These are phyloP conservation scores for Eucalyptus polyanthemos DNA, from an alignment of 345 rosid species.

Conservation along the genomic window DNA sequence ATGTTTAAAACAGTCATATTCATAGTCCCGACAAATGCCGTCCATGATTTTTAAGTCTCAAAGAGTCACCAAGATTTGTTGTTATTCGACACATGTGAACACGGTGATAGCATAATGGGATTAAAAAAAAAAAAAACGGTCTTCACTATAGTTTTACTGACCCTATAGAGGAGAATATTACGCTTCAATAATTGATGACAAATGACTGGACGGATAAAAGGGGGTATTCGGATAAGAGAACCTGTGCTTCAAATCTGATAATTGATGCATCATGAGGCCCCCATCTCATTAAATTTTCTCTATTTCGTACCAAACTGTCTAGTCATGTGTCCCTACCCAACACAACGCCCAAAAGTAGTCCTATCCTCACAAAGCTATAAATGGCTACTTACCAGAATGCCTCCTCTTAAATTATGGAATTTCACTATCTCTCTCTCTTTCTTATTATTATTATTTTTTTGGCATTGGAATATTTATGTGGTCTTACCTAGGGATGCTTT, in stretches of 20 bases:
- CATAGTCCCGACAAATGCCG: neutral
- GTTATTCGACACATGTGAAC: neutral
- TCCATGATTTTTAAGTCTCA: neutral
- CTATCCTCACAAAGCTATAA: neutral
- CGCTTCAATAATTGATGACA: neutral
- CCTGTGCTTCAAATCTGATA: neutral
- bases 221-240: neutral
- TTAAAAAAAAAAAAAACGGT: neutral
- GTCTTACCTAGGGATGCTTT: neutral
- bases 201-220: neutral
- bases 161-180: neutral
- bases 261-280: neutral
- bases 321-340: neutral
- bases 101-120: neutral
- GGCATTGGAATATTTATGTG: neutral
- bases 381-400: neutral
- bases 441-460: neutral
- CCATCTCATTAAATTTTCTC: neutral
- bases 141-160: neutral
- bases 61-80: neutral
- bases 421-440: neutral
- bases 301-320: neutral
- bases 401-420: neutral
- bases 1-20: neutral
- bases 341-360: neutral